Conservation (phyloP, 345 rosid species). For the Angophora floribunda region DNA sequence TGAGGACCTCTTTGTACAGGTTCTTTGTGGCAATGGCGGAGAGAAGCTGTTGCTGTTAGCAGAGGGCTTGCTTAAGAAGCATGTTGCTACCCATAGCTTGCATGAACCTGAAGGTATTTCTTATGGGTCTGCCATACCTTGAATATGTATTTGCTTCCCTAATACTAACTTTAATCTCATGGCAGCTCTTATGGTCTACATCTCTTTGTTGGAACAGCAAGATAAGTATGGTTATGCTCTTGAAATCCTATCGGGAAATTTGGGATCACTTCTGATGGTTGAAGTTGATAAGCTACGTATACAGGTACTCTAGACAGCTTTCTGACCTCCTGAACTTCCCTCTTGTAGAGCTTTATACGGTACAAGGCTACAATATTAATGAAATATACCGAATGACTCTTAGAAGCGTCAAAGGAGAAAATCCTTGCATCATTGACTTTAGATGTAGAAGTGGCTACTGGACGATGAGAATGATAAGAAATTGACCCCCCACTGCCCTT, state of each 20-base stretch:
- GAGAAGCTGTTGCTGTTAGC: constrained; percentile 81
- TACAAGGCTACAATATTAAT: background rate
- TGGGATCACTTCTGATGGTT: constrained; percentile 83
- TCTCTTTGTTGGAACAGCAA: constrained; percentile 88
- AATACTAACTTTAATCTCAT: constrained; percentile 4
- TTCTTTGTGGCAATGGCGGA: constrained; percentile 76
- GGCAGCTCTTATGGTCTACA: constrained; percentile 87
- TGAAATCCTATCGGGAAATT: constrained; percentile 70
- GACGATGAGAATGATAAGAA: background rate
- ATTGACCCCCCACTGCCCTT: background rate
- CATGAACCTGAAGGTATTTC: constrained; percentile 91
- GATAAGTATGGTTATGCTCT: constrained; percentile 72
- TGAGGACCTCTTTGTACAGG: constrained; percentile 24
- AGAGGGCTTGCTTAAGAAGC: constrained; percentile 93
- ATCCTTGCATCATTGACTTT: background rate
- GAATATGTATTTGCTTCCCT: background rate
- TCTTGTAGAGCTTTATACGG: background rate
- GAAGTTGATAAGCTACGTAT: constrained; percentile 85
- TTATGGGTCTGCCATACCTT: background rate
- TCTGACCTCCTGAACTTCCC: background rate
- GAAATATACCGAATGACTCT: background rate
- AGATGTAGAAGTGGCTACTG: background rate
- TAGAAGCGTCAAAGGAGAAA: background rate
- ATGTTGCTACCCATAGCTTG: constrained; percentile 76
- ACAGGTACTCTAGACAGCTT: constrained; percentile 55